phyloP scores from a whole-genome alignment of 768 basidiomycete species.

The Termitomyces eurrhizus region DNA sequence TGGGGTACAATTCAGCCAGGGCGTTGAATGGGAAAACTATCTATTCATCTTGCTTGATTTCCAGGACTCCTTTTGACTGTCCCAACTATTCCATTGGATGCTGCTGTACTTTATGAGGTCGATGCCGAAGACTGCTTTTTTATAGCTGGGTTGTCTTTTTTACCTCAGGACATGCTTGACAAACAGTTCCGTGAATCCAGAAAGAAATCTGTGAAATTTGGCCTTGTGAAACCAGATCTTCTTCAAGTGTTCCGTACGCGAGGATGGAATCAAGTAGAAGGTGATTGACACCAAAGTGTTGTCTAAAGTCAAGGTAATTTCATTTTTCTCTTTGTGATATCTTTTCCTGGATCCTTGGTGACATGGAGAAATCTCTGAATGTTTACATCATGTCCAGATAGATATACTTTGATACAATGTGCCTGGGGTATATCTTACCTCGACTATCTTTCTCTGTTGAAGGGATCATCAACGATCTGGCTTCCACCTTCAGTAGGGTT shows the following conservation, averaged over 20 bases:
- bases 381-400: slow-evolving; percentile 43
- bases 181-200: slow-evolving; percentile 29
- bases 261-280: slow-evolving; percentile 35
- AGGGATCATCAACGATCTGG: slow-evolving; percentile 43
- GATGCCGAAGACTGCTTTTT: slow-evolving; percentile 44
- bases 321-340: background rate
- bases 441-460: slow-evolving; percentile 26
- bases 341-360: background rate
- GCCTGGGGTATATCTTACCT: slow-evolving; percentile 35
- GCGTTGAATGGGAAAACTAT: slow-evolving; percentile 40
- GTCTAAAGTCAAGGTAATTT: slow-evolving; percentile 39
- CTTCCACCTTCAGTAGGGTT: slow-evolving; percentile 38
- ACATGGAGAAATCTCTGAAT: background rate
- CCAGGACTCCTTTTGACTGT: slow-evolving; percentile 37
- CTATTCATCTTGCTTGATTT: slow-evolving; percentile 40
- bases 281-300: slow-evolving; percentile 51
- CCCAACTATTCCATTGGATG: slow-evolving; percentile 31
- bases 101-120: slow-evolving; percentile 29
- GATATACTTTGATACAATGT: slow-evolving; percentile 48
- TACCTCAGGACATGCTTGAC: too few species aligned
- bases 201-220: slow-evolving; percentile 34
- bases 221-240: slow-evolving; percentile 46
- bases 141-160: slow-evolving; percentile 39
- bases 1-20: slow-evolving; percentile 37
- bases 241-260: slow-evolving; percentile 37